phyloP scores from a whole-genome alignment of 306 rosid species.

The Arachis hypogaea region DNA sequence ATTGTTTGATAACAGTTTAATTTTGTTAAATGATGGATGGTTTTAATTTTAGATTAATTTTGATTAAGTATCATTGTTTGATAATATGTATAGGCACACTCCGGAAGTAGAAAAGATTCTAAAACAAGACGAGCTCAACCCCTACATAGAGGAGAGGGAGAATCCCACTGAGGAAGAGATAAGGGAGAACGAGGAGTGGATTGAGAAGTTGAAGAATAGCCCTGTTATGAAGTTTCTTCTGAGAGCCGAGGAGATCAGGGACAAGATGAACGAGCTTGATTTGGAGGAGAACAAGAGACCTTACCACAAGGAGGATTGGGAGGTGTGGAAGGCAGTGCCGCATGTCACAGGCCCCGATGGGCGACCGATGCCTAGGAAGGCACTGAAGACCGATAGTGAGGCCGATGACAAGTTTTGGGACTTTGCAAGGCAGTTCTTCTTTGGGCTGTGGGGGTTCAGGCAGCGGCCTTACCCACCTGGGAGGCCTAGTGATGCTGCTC shows the following conservation, averaged over 20 bases:
- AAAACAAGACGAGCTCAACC: constrained; percentile 22
- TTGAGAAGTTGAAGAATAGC: constrained; percentile 50
- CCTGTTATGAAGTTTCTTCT: constrained; percentile 65
- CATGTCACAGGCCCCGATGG: constrained; percentile 79
- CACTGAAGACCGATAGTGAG: constrained; percentile 48
- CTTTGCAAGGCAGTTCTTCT: constrained; percentile 75
- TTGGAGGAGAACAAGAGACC: constrained; percentile 68
- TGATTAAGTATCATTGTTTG: too few relatives aligned
- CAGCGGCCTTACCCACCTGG: constrained; percentile 86
- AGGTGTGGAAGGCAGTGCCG: constrained; percentile 72
- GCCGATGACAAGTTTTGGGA: constrained; percentile 85
- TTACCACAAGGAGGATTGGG: constrained; percentile 58
- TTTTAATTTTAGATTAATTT: too few relatives aligned
- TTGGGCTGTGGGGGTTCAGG: constrained; percentile 83
- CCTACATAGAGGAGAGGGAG: constrained; percentile 54
- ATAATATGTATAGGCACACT: constrained; percentile 49
- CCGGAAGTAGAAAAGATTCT: constrained; percentile 79
- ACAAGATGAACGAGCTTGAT: constrained; percentile 64
- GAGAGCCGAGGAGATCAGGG: constrained; percentile 63
- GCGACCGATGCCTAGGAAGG: constrained; percentile 84
- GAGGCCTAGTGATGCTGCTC: constrained; percentile 90
- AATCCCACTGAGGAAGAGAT: constrained; percentile 71
- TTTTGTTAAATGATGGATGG: too few relatives aligned
- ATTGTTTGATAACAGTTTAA: too few relatives aligned
- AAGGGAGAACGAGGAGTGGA: constrained; percentile 55